These are phyloP conservation scores for Rubroshorea leprosula DNA, from an alignment of 345 rosid species.

Conservation along the genomic window DNA sequence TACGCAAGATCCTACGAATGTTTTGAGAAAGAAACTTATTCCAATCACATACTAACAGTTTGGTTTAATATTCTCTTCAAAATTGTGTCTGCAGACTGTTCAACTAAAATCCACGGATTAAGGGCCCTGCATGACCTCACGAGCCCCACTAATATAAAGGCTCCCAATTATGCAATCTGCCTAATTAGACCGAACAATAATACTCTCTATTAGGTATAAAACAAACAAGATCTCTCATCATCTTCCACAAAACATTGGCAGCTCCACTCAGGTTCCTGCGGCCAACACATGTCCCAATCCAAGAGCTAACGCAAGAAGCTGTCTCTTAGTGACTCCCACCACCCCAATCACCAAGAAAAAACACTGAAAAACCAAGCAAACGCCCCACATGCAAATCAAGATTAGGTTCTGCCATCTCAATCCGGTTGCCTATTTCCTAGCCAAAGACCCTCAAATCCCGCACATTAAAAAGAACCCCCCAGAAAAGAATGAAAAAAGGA, in stretches of 20 bases:
- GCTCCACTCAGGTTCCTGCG: slow-evolving; percentile 22
- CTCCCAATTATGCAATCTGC: too few relatives aligned
- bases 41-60: too few relatives aligned
- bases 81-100: too few relatives aligned
- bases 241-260: neutral
- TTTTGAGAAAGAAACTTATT: too few relatives aligned
- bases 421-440: neutral
- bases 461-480: neutral
- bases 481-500: neutral
- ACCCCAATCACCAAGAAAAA: neutral
- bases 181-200: too few relatives aligned
- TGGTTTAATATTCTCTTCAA: too few relatives aligned
- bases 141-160: too few relatives aligned
- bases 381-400: neutral
- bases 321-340: neutral
- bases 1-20: neutral
- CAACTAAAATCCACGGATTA: too few relatives aligned
- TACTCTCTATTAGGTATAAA: too few relatives aligned
- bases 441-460: slow-evolving; percentile 21
- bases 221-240: slow-evolving; percentile 7
- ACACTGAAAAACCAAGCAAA: slow-evolving; percentile 14
- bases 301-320: slow-evolving; percentile 15
- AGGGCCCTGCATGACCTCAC: too few relatives aligned
- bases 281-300: slow-evolving; percentile 26
- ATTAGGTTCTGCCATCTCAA: slow-evolving; percentile 1